Percentiles rank a stretch among this genome's conserved stretches.
These are phyloP conservation scores for Cryptococcus hybrid DNA, from an alignment of 1,284 basidiomycete genomes.

Conservation along the genomic window DNA sequence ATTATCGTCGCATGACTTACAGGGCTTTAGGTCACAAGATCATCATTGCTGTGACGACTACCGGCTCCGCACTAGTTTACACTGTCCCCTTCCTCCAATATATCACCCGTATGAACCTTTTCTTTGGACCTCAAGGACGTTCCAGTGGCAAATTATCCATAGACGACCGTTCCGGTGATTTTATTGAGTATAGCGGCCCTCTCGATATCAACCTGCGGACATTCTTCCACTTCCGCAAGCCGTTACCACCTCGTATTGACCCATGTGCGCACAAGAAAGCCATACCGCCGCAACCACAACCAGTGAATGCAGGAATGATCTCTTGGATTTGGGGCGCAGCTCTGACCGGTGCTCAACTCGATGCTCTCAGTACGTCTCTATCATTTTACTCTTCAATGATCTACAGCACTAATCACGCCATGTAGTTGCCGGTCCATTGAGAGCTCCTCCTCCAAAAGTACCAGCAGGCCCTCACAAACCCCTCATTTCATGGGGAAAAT, in stretches of 20 bases:
- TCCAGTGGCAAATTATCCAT: slow-evolving; percentile 41
- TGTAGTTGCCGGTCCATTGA: slow-evolving; percentile 46
- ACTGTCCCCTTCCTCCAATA: slow-evolving; percentile 60
- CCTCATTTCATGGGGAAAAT: slow-evolving; percentile 45
- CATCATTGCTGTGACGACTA: slow-evolving; percentile 63
- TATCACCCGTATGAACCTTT: slow-evolving; percentile 42
- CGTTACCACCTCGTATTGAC: slow-evolving; percentile 45
- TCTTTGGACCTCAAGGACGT: slow-evolving; percentile 31
- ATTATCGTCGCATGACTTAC: neutral
- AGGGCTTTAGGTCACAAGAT: slow-evolving; percentile 50
- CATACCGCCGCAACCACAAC: slow-evolving; percentile 41
- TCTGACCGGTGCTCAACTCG: slow-evolving; percentile 46
- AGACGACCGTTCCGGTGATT: slow-evolving; percentile 50
- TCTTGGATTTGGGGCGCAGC: slow-evolving; percentile 51
- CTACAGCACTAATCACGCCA: neutral
- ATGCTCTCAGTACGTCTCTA: slow-evolving; percentile 34
- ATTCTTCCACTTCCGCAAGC: slow-evolving; percentile 50
- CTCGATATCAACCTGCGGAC: slow-evolving; percentile 48
- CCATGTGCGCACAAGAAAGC: slow-evolving; percentile 34
- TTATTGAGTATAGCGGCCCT: slow-evolving; percentile 44
- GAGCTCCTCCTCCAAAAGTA: slow-evolving; percentile 32
- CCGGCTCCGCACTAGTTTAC: slow-evolving; percentile 60
- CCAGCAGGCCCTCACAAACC: slow-evolving; percentile 37
- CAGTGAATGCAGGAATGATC: slow-evolving; percentile 31
- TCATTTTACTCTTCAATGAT: neutral